These are phyloP conservation scores for Aurantiochytrium sp. DNA, from an alignment of 108 stramenopile genomes.

Conservation along the genomic window DNA sequence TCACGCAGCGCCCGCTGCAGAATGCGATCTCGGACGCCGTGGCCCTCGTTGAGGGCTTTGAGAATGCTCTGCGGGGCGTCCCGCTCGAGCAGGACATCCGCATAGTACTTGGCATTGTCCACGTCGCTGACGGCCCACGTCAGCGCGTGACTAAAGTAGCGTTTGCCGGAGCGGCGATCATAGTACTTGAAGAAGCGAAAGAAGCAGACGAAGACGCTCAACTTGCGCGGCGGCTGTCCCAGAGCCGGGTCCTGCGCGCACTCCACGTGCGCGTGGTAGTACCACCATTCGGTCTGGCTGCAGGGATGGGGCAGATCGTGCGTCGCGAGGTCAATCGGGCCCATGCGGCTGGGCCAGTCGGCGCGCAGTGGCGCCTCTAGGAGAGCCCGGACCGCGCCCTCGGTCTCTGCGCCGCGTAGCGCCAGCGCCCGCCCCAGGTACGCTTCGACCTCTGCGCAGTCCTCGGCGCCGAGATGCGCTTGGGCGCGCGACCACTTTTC, in stretches of 20 bases:
- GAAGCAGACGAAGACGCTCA: background rate
- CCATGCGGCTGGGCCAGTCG: slow-evolving; percentile 33
- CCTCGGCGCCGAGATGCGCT: background rate
- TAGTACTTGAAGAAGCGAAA: slow-evolving; percentile 25
- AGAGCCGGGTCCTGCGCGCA: background rate
- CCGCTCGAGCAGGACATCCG: slow-evolving; percentile 1
- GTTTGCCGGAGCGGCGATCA: background rate
- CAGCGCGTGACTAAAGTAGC: background rate
- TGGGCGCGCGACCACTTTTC: too few relatives aligned
- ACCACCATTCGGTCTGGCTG: slow-evolving; percentile 37
- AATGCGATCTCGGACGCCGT: background rate
- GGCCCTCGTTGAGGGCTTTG: background rate
- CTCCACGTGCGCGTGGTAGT: slow-evolving; percentile 21
- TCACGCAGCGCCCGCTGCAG: slow-evolving; percentile 27
- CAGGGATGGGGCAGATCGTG: slow-evolving; percentile 33
- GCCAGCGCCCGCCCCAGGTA: background rate
- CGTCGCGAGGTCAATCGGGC: slow-evolving; percentile 29
- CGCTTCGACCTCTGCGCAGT: background rate
- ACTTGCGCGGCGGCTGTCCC: background rate
- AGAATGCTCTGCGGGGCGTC: slow-evolving; percentile 13
- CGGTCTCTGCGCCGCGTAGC: background rate
- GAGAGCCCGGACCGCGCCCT: background rate
- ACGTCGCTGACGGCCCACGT: slow-evolving; percentile 20
- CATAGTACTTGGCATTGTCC: background rate
- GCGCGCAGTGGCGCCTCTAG: background rate